Base-by-base conservation (phyloP, 805 yeast genomes). In the Yarrowia divulgata region DNA sequence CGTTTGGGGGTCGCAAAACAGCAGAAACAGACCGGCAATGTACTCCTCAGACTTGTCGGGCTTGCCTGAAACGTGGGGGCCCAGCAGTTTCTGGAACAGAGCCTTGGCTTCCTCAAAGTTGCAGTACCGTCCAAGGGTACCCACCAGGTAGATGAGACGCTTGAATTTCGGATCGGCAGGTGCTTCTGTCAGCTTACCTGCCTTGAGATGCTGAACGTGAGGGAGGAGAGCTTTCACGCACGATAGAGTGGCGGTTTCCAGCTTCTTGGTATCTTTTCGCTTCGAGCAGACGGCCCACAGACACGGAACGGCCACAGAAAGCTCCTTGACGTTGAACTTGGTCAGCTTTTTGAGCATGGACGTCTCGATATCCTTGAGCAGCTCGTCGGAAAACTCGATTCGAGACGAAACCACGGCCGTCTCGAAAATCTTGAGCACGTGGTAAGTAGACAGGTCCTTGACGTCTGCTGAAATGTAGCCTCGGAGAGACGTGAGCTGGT, bases 231-330 rank as follows among this genome's bases (percentile, higher is more conserved):
- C 79, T 18, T 78, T 78, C 71, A 91, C 75, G 48, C 92, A 85
- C 0, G 93, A 86, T 0, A 86, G 78, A 19, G 91, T 85, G 0
- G 93, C 93, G 71, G 83, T 85, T 0, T 87, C 85, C 5, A 90
- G 73, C 71, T 85, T 85, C 0, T 74, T 69, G 0, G 84, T 81
- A 63, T 85, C 86, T 1, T 81, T 78, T 49, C 82, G 80, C 73
- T 84, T 77, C 2, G 72, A 74, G 1, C 90, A 82, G 0, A 90
- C 78, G 9, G 77, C 77, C 89, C 92, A 87, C 4, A 86, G 77
- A 69, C 91, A 82, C 0, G 93, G 92, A 76, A 91, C 84, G 0
- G 94, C 97, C 74, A 88, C 88, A n/a, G 85, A 85, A 9, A 91
- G 77, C 72, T 90, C 95, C 35, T 48, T 63, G 42, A 67, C 54